Conservation (phyloP, 2,329 filamentous ascomycete species). For the Exophiala phaeomuriformis region DNA sequence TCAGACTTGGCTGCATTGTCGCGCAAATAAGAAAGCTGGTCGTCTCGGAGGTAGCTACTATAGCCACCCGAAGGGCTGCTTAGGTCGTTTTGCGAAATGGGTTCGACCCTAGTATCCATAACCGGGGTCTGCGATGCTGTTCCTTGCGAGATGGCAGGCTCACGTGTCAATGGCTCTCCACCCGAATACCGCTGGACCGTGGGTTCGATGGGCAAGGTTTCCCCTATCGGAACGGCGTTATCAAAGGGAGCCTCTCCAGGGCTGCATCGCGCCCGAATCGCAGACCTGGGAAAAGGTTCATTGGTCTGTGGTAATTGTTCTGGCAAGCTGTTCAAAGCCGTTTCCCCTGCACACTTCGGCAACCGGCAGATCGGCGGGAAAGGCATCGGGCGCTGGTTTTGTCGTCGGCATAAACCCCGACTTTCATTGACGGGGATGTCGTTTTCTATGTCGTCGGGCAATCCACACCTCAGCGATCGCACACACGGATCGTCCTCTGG, state of each 20-base stretch:
- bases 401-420: constrained; percentile 6
- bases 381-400: constrained; percentile 19
- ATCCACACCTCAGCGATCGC: constrained; percentile 6
- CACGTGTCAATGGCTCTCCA: no score
- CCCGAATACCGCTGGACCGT: no score
- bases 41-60: not conserved
- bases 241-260: no score
- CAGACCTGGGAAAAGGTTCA: not conserved
- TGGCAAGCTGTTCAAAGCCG: not conserved
- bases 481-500: constrained; percentile 1
- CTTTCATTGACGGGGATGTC: not conserved
- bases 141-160: no score
- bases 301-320: not conserved
- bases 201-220: no score
- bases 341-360: constrained; percentile 11
- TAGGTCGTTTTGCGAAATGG: not conserved
- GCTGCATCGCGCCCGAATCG: no score
- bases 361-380: constrained; percentile 15
- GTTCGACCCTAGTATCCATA: not conserved
- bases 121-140: no score
- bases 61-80: not conserved
- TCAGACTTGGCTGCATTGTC: not conserved
- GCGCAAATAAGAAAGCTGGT: not conserved
- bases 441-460: constrained; percentile 9
- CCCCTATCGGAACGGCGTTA: no score